phyloP scores from a whole-genome alignment of 73 alveolate genomes.

The Stentor roeselii region DNA sequence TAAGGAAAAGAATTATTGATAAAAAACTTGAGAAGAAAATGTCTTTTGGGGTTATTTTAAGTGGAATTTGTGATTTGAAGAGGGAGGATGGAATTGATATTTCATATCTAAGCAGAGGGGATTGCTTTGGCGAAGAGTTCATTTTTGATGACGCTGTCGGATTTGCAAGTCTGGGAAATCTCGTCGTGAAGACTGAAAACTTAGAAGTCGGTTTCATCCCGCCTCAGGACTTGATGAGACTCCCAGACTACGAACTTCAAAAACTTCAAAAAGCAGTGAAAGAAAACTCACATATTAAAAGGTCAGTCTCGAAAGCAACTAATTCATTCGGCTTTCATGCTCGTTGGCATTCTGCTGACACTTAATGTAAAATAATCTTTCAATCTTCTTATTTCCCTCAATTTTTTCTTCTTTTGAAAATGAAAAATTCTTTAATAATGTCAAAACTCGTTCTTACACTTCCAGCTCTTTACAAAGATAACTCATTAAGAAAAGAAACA shows the following conservation, averaged over 20 bases:
- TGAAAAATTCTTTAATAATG: too few relatives aligned
- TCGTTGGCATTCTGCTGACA: background rate
- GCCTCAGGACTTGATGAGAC: background rate
- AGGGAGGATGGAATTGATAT: conserved; percentile 24
- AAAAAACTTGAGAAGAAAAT: background rate
- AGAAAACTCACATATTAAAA: background rate
- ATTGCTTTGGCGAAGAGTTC: conserved; percentile 19
- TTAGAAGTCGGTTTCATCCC: background rate
- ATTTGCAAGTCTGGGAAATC: background rate
- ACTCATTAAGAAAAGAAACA: background rate
- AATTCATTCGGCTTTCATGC: background rate
- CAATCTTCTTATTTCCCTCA: background rate
- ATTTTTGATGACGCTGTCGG: background rate
- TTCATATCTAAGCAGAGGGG: background rate
- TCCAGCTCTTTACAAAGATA: background rate
- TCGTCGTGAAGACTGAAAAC: background rate
- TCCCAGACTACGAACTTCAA: conserved; percentile 19
- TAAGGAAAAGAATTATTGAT: background rate
- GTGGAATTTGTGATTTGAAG: background rate
- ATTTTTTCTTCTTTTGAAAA: too few relatives aligned
- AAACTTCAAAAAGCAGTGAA: background rate
- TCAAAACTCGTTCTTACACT: too few relatives aligned
- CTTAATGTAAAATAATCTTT: background rate
- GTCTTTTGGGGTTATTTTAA: background rate
- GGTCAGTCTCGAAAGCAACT: background rate